phyloP scores from a whole-genome alignment of 163 green algal species.

The Chlamydomonas reinhardtii region DNA sequence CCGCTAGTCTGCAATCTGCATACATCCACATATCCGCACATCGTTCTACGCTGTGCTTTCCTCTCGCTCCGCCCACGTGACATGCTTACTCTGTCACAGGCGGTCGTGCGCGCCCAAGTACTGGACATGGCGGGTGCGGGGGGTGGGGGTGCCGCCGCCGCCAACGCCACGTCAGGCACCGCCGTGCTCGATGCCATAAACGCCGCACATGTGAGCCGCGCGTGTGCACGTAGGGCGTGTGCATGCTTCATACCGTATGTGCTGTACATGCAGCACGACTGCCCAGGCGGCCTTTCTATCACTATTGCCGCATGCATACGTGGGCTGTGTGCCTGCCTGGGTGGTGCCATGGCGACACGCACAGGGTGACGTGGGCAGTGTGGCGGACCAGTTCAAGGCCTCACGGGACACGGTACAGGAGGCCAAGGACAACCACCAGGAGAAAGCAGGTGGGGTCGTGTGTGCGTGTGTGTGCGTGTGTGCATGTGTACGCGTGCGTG shows the following conservation, averaged over 20 bases:
- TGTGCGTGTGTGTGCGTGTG: too few relatives aligned
- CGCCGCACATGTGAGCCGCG: not conserved
- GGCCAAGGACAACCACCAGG: not conserved
- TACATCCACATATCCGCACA: too few relatives aligned
- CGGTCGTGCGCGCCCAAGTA: slow-evolving; percentile 23
- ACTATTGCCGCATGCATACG: too few relatives aligned
- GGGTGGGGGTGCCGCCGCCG: not conserved
- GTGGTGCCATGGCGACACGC: not conserved
- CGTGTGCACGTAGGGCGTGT: too few relatives aligned
- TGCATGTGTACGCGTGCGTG: too few relatives aligned
- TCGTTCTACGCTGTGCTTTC: too few relatives aligned
- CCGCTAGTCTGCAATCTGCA: too few relatives aligned
- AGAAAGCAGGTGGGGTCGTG: not conserved
- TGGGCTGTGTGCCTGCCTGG: too few relatives aligned
- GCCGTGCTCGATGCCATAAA: not conserved
- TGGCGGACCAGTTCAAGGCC: slow-evolving; percentile 26
- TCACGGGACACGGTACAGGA: not conserved
- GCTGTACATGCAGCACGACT: too few relatives aligned
- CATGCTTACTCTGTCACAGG: not conserved
- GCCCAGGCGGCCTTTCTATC: too few relatives aligned
- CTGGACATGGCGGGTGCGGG: not conserved
- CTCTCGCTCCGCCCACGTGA: too few relatives aligned
- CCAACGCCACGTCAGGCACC: not conserved
- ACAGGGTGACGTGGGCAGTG: not conserved
- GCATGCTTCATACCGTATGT: too few relatives aligned